Evolutionary conservation across 2,329 filamentous ascomycete genomes (phyloP).

Genomic region (Madurella mycetomatis): DNA sequence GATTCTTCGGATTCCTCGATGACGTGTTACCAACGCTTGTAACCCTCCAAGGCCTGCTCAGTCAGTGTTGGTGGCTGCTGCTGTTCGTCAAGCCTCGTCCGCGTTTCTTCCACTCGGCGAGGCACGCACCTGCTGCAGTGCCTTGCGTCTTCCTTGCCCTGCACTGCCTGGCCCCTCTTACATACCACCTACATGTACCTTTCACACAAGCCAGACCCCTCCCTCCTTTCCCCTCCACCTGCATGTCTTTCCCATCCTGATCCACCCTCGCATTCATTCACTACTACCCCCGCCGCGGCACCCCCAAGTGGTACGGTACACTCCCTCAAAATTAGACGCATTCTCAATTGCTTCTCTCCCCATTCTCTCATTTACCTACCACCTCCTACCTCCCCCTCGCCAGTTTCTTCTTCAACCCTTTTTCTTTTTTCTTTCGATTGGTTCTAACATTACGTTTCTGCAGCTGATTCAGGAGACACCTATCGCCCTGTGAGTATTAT

Average conservation of each 20-base stretch:
- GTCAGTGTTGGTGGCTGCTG: slow-evolving; percentile 5
- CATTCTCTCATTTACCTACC: slow-evolving; percentile 17
- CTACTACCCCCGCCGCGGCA: slow-evolving; percentile 30
- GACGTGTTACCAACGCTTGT: slow-evolving; percentile 34
- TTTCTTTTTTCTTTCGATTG: slow-evolving; percentile 6
- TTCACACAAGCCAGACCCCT: slow-evolving; percentile 23
- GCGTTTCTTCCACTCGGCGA: slow-evolving; percentile 21
- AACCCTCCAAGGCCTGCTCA: slow-evolving; percentile 25
- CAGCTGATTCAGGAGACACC: slow-evolving; percentile 57
- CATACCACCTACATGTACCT: slow-evolving; percentile 25
- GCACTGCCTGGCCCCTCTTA: slow-evolving; percentile 27
- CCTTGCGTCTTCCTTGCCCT: slow-evolving; percentile 30
- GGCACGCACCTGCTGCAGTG: slow-evolving; percentile 23
- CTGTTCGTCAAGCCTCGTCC: slow-evolving; percentile 20
- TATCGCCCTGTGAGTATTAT: slow-evolving; percentile 54
- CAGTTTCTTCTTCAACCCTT: slow-evolving; percentile 23
- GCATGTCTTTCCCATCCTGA: slow-evolving; percentile 41
- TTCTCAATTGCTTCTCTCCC: slow-evolving; percentile 23
- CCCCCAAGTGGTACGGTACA: slow-evolving; percentile 38
- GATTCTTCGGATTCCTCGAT: slow-evolving; percentile 30
- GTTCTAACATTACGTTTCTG: slow-evolving; percentile 39
- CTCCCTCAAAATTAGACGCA: slow-evolving; percentile 24
- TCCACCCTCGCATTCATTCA: slow-evolving; percentile 39
- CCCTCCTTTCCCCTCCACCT: slow-evolving; percentile 34
- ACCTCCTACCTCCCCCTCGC: slow-evolving; percentile 25